Evolutionary conservation across 2,329 filamentous ascomycete genomes (phyloP), one percentile per base, ranked within the genome.

Genomic region (Salinomyces thailandicus): DNA sequence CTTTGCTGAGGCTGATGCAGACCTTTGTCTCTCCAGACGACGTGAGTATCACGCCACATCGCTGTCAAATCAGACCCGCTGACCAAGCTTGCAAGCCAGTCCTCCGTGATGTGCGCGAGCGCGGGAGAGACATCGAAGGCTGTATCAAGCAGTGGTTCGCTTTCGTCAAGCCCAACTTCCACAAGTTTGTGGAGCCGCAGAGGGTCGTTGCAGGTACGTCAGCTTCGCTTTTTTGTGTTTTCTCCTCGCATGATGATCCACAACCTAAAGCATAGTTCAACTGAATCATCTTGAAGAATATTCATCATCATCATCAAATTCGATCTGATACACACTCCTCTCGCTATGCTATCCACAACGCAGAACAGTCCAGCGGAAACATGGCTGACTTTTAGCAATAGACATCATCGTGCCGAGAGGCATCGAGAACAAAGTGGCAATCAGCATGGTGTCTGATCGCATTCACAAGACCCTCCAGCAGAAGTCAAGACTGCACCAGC

Each of bases 141-240:
- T 89, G 87, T 53, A 87, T 98, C 59, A 96, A 96, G 62, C 91
- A 98, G 60, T 98, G 91, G 91, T 95, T 96, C 58, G 68, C 67
- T 8, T 98, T 83, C 57, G 91, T 98, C 29, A 98, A 98, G 62
- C 91, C 91, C 3, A 96, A 96, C 54, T 96, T 93, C 52, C 82
- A 89, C 59, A 85, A 81, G 70, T 96, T 76, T 55, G 91, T 98
- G 38, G 81, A 93, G 45, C 91, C 91, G 20, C 91, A 98, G 59
- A 73, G 86, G 37, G 81, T 86, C 49, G 79, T 89, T 32, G 86
- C 86, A 50, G 79, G 79, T 81, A 62, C 51, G 66, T 57, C 15
- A 30, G 14, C n/a, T 6, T 1, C 5, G 18, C 36, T 30, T 36
- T 33, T 33, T 33, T n/a, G 27, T 32, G 5, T 33, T n/a, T 15